Base-by-base conservation (phyloP, 2,329 filamentous ascomycete species). In the Colletotrichum spinosum region DNA sequence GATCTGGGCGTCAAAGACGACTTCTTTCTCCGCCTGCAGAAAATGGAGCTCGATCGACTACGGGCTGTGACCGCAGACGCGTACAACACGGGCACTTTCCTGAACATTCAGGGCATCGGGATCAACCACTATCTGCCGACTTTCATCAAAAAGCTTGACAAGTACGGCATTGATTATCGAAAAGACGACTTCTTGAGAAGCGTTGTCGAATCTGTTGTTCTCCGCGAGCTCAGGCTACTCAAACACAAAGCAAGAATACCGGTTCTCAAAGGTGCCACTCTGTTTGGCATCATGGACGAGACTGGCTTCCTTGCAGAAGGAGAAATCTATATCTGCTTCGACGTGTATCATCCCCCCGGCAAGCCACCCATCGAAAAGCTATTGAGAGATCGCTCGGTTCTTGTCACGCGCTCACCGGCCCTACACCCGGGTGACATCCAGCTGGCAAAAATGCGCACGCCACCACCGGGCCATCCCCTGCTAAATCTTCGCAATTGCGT, bases 231-330 rank as follows among this genome's bases (percentile, higher is more conserved):
- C 4, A 86, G 92, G 4, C 82, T 91, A 35, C 78, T 97, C 42
- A 97, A 97, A 74, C 89, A 96, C 77, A 91, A 90, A 58, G 88
- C 91, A 0, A 87, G 92, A 1, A 96, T 97, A 39, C 89, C 87
- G 0, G 85, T 97, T 0, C 76, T 84, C 0, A 75, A 89, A 13
- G 93, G 92, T 0, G 84, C 90, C n/a, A 94, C 92, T 0, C 81
- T 97, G 0, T 94, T 93, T 70, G 93, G 93, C 0, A 83, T 97
- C 55, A 92, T 96, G 87, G 93, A 97, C 67, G 93, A 97, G 75
- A 93, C 91, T 0, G 87, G 86, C 0, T 86, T 84, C 41, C 80
- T 97, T 0, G 69, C 84, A 9, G 88, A 92, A 71, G 85, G 86
- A 1, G 81, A 97, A 68, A 84, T 95, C 0, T 94, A 89, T 70